These are phyloP conservation scores for Salmacisia buchloeana DNA, from an alignment of 1,284 basidiomycete species.

Conservation along the genomic window DNA sequence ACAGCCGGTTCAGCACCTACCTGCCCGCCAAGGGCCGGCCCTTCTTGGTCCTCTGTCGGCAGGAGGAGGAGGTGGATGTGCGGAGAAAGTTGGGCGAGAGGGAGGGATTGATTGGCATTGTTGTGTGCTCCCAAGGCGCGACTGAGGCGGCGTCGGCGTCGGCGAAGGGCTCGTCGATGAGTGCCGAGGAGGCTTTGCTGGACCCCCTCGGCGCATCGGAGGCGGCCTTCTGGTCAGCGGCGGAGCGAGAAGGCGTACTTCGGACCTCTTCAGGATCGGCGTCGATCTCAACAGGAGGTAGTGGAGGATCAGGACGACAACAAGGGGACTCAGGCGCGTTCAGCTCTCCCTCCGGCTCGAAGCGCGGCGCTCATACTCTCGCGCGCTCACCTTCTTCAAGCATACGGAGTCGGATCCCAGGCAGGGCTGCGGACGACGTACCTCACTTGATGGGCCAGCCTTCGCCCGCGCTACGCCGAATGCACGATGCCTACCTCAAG, in stretches of 20 bases:
- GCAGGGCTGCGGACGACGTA: not conserved
- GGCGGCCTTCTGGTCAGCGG: not conserved
- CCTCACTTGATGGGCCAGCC: constrained; percentile 7
- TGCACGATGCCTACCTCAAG: not conserved
- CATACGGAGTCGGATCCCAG: too few relatives aligned
- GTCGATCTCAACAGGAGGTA: not conserved
- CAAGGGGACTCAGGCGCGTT: too few relatives aligned
- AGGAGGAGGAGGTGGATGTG: not conserved
- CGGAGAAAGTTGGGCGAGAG: not conserved
- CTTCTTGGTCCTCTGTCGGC: not conserved
- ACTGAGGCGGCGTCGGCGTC: too few relatives aligned
- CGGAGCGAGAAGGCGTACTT: not conserved
- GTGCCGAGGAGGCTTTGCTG: not conserved
- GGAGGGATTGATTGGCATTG: not conserved
- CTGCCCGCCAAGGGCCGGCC: not conserved
- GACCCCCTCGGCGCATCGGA: constrained; percentile 2
- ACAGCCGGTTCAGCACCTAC: constrained; percentile 8
- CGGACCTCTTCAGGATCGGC: not conserved
- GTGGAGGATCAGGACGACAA: not conserved
- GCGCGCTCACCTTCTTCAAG: too few relatives aligned
- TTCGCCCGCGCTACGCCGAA: not conserved
- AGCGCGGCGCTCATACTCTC: not conserved
- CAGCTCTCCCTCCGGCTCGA: not conserved
- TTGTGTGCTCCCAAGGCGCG: not conserved
- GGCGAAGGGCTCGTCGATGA: not conserved